Evolutionary conservation across 2,329 filamentous ascomycete genomes (phyloP).

Genomic region (Tolypocladium amazonense): DNA sequence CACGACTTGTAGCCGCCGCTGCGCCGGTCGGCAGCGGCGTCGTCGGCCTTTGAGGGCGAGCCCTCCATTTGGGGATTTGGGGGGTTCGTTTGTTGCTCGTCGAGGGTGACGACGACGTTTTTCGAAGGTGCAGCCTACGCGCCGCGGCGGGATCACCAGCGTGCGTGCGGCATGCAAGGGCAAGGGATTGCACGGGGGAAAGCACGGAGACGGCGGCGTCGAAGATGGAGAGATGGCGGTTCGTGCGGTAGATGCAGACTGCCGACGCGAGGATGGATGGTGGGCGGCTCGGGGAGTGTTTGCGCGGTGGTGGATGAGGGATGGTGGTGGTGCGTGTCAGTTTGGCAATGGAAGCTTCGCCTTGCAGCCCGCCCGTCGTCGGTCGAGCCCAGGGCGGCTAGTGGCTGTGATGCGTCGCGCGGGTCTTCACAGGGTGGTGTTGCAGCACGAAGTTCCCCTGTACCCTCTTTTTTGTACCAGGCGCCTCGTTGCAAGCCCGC

Average conservation of each 20-base stretch:
- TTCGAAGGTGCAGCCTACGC: background rate
- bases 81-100: background rate
- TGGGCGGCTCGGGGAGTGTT: background rate
- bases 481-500: no score
- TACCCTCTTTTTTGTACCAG: no score
- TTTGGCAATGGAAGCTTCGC: background rate
- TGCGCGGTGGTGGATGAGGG: background rate
- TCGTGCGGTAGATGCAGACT: background rate
- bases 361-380: background rate
- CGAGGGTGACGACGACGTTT: background rate
- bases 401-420: background rate
- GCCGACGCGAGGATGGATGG: background rate
- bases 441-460: background rate
- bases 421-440: background rate
- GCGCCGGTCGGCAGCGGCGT: conserved; percentile 26
- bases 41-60: conserved; percentile 30
- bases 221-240: background rate
- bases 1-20: conserved; percentile 53
- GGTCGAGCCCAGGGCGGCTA: background rate
- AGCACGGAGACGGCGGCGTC: background rate
- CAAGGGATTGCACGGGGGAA: background rate
- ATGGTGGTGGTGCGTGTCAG: background rate
- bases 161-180: background rate
- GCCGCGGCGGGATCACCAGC: background rate
- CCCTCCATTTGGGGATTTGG: conserved; percentile 16